Conservation (phyloP, 2,329 filamentous ascomycete species). For the Fusarium oligoseptatum region DNA sequence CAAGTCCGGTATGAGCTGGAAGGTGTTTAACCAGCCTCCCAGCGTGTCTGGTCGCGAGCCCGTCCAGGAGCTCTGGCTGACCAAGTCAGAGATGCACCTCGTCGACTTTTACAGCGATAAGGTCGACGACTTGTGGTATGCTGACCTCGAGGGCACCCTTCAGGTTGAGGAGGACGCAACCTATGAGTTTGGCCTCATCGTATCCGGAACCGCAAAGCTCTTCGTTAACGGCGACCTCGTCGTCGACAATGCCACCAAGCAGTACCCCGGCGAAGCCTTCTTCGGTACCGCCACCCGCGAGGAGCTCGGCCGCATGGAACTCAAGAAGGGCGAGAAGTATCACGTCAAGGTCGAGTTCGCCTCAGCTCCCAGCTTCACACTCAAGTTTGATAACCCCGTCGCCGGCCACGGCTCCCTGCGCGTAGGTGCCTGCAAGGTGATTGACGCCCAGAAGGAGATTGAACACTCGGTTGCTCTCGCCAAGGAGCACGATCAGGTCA, state of each 20-base stretch:
- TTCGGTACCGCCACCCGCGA: constrained; percentile 75
- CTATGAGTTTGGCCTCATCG: constrained; percentile 76
- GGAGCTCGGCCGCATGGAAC: constrained; percentile 68
- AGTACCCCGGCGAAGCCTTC: constrained; percentile 73
- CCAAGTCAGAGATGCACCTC: constrained; percentile 64
- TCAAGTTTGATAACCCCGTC: constrained; percentile 63
- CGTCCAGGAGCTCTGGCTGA: constrained; percentile 64
- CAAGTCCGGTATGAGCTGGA: constrained; percentile 71
- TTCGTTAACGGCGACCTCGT: constrained; percentile 73
- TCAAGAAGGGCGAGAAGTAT: constrained; percentile 72
- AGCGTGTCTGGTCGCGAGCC: constrained; percentile 59
- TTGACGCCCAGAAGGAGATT: constrained; percentile 71
- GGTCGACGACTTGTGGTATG: constrained; percentile 69
- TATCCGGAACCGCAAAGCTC: constrained; percentile 75
- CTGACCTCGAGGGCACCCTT: constrained; percentile 71
- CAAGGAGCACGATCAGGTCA: constrained; percentile 78
- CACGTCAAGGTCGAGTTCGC: constrained; percentile 70
- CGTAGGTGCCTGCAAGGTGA: constrained; percentile 70
- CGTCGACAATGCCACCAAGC: constrained; percentile 75
- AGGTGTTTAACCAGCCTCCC: constrained; percentile 71
- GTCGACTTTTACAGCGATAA: constrained; percentile 67
- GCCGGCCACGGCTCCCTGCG: constrained; percentile 72
- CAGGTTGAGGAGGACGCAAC: constrained; percentile 70
- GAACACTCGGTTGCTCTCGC: constrained; percentile 76
- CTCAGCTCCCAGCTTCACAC: constrained; percentile 69